Percentiles rank a stretch among this genome's conserved stretches.
phyloP scores from a whole-genome alignment of 768 basidiomycete species.

The Serendipita sp. region DNA sequence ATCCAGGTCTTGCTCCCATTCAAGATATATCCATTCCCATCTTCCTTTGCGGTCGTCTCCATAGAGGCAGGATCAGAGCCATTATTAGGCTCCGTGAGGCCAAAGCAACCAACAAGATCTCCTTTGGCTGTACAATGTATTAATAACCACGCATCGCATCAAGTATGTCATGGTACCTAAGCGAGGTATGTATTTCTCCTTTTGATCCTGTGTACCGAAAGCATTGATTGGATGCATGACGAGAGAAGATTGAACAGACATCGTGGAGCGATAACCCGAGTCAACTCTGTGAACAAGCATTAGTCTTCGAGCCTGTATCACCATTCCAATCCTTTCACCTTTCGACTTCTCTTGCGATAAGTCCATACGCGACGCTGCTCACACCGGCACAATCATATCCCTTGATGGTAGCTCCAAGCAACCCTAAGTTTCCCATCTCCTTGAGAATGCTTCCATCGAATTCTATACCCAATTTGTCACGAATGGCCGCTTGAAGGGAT shows the following conservation, averaged over 20 bases:
- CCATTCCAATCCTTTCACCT: constrained; percentile 28
- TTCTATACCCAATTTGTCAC: constrained; percentile 25
- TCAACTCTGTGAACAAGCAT: constrained; percentile 45
- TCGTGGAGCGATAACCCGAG: constrained; percentile 87
- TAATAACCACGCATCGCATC: neutral
- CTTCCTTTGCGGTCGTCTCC: constrained; percentile 81
- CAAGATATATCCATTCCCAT: constrained; percentile 68
- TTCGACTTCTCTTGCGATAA: constrained; percentile 88
- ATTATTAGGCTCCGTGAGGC: constrained; percentile 90
- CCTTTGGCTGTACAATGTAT: constrained; percentile 43
- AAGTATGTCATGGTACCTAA: constrained; percentile 32
- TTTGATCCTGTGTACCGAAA: constrained; percentile 80
- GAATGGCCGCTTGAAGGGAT: neutral
- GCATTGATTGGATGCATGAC: constrained; percentile 90
- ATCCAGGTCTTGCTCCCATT: constrained; percentile 98
- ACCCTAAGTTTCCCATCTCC: constrained; percentile 85
- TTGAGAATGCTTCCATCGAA: constrained; percentile 62
- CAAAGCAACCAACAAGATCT: constrained; percentile 83
- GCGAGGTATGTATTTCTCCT: constrained; percentile 75
- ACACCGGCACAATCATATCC: constrained; percentile 91
- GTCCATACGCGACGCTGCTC: constrained; percentile 81
- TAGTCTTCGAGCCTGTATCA: neutral
- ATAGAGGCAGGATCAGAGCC: constrained; percentile 97
- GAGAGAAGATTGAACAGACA: constrained; percentile 89
- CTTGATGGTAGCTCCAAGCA: constrained; percentile 81